A percentile compares a stretch with the other conserved stretches of the same genome.
Evolutionary conservation across 805 yeast species (phyloP).

Genomic region (Candida nanaspora): DNA sequence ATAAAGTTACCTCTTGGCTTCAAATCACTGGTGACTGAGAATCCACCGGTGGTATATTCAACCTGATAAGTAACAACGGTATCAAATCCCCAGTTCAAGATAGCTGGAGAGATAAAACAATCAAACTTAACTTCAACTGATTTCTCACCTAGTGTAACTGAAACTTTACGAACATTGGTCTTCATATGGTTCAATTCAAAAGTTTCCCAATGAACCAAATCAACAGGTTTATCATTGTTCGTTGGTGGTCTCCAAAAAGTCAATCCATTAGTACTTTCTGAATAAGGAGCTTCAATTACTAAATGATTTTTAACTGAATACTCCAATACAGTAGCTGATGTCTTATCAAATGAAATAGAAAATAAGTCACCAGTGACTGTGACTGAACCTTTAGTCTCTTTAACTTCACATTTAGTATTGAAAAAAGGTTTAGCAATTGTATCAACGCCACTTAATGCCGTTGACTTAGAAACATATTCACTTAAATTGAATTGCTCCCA

Average conservation of each 20-base stretch:
- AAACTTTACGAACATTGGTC: slow-evolving; percentile 4
- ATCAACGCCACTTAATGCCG: neutral
- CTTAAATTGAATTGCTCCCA: slow-evolving; percentile 16
- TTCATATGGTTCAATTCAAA: slow-evolving; percentile 19
- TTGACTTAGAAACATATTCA: neutral
- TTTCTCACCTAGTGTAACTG: neutral
- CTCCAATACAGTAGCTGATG: neutral
- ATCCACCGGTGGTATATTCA: neutral
- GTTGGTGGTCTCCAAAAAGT: slow-evolving; percentile 26
- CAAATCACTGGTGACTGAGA: neutral
- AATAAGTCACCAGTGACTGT: neutral
- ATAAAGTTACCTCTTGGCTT: slow-evolving; percentile 3
- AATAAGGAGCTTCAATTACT: neutral
- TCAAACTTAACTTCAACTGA: slow-evolving; percentile 7
- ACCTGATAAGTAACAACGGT: slow-evolving; percentile 2
- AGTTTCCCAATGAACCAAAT: slow-evolving; percentile 20
- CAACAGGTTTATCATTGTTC: slow-evolving; percentile 21
- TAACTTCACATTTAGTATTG: neutral
- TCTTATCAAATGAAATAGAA: neutral
- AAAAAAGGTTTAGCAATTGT: neutral
- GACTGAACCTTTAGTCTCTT: neutral
- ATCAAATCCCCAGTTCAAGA: slow-evolving; percentile 21
- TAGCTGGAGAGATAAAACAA: slow-evolving; percentile 17
- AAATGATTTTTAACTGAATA: neutral
- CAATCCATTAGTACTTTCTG: neutral